These are phyloP conservation scores for Colletotrichum sp. DNA, from an alignment of 2,329 filamentous ascomycete genomes.

Conservation along the genomic window DNA sequence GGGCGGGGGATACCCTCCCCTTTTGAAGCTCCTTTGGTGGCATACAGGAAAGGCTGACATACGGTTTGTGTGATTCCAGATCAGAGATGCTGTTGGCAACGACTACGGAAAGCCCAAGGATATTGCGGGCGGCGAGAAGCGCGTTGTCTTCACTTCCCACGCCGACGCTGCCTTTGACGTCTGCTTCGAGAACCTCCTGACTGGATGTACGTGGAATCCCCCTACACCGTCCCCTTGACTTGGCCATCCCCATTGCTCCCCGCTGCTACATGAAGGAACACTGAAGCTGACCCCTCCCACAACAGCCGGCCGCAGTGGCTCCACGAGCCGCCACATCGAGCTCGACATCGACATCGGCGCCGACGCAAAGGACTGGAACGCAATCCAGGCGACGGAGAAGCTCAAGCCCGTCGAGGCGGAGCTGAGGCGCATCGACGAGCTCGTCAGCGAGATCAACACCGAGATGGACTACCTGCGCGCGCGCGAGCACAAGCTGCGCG, in stretches of 20 bases:
- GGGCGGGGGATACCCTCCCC: background rate
- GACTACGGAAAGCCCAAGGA: slow-evolving; percentile 94
- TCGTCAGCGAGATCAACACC: slow-evolving; percentile 83
- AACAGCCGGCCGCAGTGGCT: slow-evolving; percentile 42
- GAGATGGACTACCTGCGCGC: slow-evolving; percentile 96
- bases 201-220: slow-evolving; percentile 62
- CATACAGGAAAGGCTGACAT: background rate
- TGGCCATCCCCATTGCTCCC: background rate
- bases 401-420: slow-evolving; percentile 97
- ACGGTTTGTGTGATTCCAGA: slow-evolving; percentile 56
- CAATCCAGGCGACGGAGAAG: slow-evolving; percentile 95
- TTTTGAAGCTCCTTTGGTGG: background rate
- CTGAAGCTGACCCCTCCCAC: slow-evolving; percentile 24
- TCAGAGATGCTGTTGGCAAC: slow-evolving; percentile 93
- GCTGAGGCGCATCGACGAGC: slow-evolving; percentile 89
- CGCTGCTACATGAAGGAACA: background rate
- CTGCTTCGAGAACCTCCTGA: slow-evolving; percentile 88
- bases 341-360: slow-evolving; percentile 96
- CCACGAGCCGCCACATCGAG: slow-evolving; percentile 75
- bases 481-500: slow-evolving; percentile 92
- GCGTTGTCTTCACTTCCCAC: slow-evolving; percentile 93
- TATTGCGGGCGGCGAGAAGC: slow-evolving; percentile 88
- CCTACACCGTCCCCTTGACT: background rate
- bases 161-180: slow-evolving; percentile 93
- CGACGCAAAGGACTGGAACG: slow-evolving; percentile 97